Evolutionary conservation across 2,329 filamentous ascomycete species (phyloP), one percentile per base, ranked within the genome.

Genomic region (Westerdykella sp.): DNA sequence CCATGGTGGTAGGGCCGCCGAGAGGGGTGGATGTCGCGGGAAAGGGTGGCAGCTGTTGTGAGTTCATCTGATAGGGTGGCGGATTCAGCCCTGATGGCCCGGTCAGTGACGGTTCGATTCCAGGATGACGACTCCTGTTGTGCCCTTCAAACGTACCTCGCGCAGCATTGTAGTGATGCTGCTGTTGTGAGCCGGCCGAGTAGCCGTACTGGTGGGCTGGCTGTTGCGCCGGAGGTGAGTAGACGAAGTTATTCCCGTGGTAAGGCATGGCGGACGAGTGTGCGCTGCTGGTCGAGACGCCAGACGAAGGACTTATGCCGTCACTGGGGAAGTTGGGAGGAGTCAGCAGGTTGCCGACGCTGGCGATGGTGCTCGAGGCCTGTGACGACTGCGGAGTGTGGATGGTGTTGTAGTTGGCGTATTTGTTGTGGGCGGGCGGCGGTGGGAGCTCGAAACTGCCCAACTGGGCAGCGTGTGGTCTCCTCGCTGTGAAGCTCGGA

Each of bases 401-500:
- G 47, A 65, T 55, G 37, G 57, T 61, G 55, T 65, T 63, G 59
- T 53, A 62, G 49, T 57, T 67, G 44, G 72, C 66, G 56, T 75
- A 78, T 62, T 79, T 80, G 55, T 76, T 62, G 58, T 77, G 70
- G 40, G 78, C 75, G 53, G 81, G 80, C 42, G 83, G 80, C 40
- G 62, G 51, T 35, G 80, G 79, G 40, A 87, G 77, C 59, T 85
- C 80, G 61, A 87, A 86, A 53, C 70, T 77, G 45, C 84, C 83
- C 49, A 89, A 75, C 55, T 78, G 77, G 45, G 78, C 79, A 49
- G 84, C 80, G 59, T 83, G 83, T 60, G 81, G 79, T 66, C 84
- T 79, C 59, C 85, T 79, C 65, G 82, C 76, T 54, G 82, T 79
- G 63, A 89, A 81, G 70, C 83, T 84, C 62, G 77, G 74, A 56